Conservation (phyloP, 768 basidiomycete species). For the Suillus spraguei region DNA sequence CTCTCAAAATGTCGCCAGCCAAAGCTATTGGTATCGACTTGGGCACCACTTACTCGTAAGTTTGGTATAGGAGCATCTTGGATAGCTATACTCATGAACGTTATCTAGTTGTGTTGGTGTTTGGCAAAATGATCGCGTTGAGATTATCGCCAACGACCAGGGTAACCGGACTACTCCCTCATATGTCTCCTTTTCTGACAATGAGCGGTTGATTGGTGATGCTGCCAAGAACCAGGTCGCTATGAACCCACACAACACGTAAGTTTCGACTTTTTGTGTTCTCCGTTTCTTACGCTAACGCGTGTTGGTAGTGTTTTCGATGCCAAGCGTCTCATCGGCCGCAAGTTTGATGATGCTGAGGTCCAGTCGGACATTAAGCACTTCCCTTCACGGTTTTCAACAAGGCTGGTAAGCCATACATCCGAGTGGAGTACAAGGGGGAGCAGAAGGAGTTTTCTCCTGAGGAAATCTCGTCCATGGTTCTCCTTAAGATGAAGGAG, state of each 20-base stretch:
- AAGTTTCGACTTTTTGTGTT: constrained; percentile 20
- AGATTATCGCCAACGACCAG: constrained; percentile 97
- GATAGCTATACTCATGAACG: constrained; percentile 11
- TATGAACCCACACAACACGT: constrained; percentile 97
- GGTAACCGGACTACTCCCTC: constrained; percentile 96
- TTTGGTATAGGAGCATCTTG: constrained; percentile 16
- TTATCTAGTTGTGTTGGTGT: constrained; percentile 91
- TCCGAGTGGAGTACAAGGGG: constrained; percentile 88
- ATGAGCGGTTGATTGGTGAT: constrained; percentile 97
- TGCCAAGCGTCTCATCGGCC: constrained; percentile 96
- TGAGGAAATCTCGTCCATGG: constrained; percentile 98
- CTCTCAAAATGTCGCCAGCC: constrained; percentile 24
- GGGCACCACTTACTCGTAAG: constrained; percentile 91
- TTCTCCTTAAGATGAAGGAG: constrained; percentile 98
- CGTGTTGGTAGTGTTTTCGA: constrained; percentile 78
- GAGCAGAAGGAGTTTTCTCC: constrained; percentile 96
- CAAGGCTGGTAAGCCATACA: constrained; percentile 87
- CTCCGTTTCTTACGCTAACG: constrained; percentile 12
- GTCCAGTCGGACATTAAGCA: constrained; percentile 86
- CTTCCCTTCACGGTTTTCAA: constrained; percentile 91
- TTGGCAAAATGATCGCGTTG: constrained; percentile 99
- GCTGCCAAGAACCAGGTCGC: constrained; percentile 99
- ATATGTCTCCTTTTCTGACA: constrained; percentile 93
- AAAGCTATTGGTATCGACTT: constrained; percentile 93
- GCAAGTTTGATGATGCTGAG: constrained; percentile 84